A percentile compares a stretch with the other conserved stretches of the same genome.
These are phyloP conservation scores for Pittosporum tobira DNA, from an alignment of 129 eudicot species.

Conservation along the genomic window DNA sequence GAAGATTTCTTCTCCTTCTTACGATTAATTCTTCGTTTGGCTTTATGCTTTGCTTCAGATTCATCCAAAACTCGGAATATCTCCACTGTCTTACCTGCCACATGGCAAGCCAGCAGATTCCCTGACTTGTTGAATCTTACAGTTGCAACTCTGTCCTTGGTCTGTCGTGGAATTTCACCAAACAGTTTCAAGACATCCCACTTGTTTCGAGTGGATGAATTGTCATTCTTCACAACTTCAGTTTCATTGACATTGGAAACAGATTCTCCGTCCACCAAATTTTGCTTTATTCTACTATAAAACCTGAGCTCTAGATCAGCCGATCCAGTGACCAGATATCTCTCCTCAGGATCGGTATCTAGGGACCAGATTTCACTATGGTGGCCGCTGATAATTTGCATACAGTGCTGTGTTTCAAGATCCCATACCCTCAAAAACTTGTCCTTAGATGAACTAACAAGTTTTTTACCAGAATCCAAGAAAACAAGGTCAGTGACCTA, in stretches of 20 bases:
- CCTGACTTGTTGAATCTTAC: constrained; percentile 75
- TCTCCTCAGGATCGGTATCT: constrained; percentile 65
- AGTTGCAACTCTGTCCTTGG: constrained; percentile 78
- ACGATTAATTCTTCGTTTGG: constrained; percentile 70
- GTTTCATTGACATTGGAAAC: constrained; percentile 12
- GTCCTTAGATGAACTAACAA: constrained; percentile 89
- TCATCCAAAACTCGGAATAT: constrained; percentile 78
- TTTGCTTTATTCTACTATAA: constrained; percentile 51
- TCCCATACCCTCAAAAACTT: constrained; percentile 96
- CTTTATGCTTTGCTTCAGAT: constrained; percentile 80
- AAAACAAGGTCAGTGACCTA: constrained; percentile 93
- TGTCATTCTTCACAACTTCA: constrained; percentile 18
- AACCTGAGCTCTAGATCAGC: constrained; percentile 79
- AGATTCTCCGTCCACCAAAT: constrained; percentile 27
- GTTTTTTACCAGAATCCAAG: constrained; percentile 71
- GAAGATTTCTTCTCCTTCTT: constrained; percentile 73
- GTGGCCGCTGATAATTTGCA: constrained; percentile 92
- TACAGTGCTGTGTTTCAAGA: constrained; percentile 89
- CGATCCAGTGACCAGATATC: constrained; percentile 82
- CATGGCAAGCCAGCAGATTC: constrained; percentile 81
- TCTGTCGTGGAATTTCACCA: constrained; percentile 86
- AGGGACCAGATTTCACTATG: constrained; percentile 96
- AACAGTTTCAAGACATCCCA: constrained; percentile 82
- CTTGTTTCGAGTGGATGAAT: constrained; percentile 37
- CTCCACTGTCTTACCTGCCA: constrained; percentile 86